These are phyloP conservation scores for Solanum piurae DNA, from an alignment of 257 asterid genomes.

Conservation along the genomic window DNA sequence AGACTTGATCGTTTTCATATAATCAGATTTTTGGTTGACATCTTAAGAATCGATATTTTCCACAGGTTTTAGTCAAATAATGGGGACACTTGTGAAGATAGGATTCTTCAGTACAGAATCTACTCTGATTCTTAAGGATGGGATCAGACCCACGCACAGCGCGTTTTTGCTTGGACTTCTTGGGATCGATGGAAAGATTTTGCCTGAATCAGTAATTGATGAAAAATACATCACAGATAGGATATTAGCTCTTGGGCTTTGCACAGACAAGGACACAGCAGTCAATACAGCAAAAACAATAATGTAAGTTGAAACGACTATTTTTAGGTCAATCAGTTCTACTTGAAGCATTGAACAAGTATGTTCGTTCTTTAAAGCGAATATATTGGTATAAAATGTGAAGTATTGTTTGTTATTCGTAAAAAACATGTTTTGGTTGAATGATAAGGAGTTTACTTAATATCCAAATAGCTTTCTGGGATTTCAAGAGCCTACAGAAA, in stretches of 20 bases:
- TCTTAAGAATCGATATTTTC: background rate
- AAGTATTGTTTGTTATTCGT: background rate
- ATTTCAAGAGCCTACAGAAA: conserved; percentile 51
- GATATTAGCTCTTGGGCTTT: conserved; percentile 39
- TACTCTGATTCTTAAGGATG: conserved; percentile 22
- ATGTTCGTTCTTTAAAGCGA: background rate
- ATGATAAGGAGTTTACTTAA: background rate
- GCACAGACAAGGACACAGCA: conserved; percentile 50
- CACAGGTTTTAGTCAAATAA: conserved; percentile 79
- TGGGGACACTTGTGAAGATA: conserved; percentile 73
- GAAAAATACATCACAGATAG: conserved; percentile 54
- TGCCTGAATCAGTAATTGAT: conserved; percentile 15
- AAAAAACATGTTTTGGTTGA: background rate
- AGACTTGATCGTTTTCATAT: background rate
- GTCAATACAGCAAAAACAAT: conserved; percentile 67
- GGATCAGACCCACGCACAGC: conserved; percentile 40
- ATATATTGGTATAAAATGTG: background rate
- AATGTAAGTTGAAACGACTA: conserved; percentile 33
- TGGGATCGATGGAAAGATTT: conserved; percentile 4
- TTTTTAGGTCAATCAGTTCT: background rate
- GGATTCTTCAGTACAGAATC: conserved; percentile 67
- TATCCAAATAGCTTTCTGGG: conserved; percentile 51
- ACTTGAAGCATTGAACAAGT: background rate
- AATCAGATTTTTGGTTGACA: background rate
- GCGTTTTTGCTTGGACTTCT: conserved; percentile 42